Base-by-base conservation (phyloP, 352 stramenopile genomes). In the Phytophthora sansomeana region DNA sequence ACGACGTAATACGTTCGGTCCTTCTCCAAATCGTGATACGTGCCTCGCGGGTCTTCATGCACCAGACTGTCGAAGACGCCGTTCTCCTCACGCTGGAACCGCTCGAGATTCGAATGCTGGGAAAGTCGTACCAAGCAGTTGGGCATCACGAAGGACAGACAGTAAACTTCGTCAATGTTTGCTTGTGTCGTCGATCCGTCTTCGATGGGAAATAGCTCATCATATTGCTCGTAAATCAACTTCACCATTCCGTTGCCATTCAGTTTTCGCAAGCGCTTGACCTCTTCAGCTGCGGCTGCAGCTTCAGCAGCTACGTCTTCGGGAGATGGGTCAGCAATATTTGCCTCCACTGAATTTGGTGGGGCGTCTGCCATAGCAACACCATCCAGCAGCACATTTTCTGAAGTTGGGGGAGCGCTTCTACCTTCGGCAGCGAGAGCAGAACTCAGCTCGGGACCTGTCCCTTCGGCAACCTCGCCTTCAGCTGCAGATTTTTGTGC, bases 151-250 rank as follows among this genome's bases (percentile, higher is more conserved):
- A 96, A 96, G 6, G 83, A 93, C 33, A 97, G 69, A 50, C 85
- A 96, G 58, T 96, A 97, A 6, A 90, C 78, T 8, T 96, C 88
- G 70, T 97, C 88, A 39, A 97, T 80, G 9, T 58, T 75, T 2
- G 77, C 69, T 36, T 90, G 80, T n/a, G 82, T 95, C 9, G 88
- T 94, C 10, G 77, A 90, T 2, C 90, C 89, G 56, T 90, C 71
- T 3, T 79, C 58, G 52, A 97, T 96, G 2, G 75, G 65, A 51
- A 96, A 97, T 5, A 89, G 59, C 55, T 97, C 89, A 41, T 91
- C 80, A 58, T 97, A 97, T 63, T 93, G 85, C 57, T 97, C 85
- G 68, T 97, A 97, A 61, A 92, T 80, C 3, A 97, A 70, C 14
- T 85, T 88, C 26, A 92, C 71, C 47, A 80, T 84, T 9, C 89